Percentiles rank a stretch among this genome's conserved stretches.
phyloP scores from a whole-genome alignment of 805 yeast genomes.

The Middelhovenomyces tepae region DNA sequence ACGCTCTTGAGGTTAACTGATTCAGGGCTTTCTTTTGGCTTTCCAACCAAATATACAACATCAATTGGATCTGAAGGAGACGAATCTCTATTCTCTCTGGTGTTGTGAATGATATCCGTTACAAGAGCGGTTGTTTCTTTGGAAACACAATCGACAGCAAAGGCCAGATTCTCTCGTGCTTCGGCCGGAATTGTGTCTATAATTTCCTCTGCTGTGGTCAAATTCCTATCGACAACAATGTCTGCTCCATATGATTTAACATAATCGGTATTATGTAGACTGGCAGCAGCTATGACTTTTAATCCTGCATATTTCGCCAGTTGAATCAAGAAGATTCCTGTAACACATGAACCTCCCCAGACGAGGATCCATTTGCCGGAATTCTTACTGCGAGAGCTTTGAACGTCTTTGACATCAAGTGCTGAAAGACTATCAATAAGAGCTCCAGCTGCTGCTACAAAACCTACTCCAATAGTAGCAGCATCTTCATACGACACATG shows the following conservation, averaged over 20 bases:
- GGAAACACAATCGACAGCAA: constrained; percentile 9
- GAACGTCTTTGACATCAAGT: no score
- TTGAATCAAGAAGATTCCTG: constrained; percentile 7
- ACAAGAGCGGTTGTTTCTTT: constrained; percentile 4
- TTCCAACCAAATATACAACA: no score
- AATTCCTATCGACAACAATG: constrained; percentile 6
- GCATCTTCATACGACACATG: no score
- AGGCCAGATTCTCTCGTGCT: neutral
- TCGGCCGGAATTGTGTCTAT: constrained; percentile 4
- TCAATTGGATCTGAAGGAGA: no score
- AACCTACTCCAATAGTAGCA: no score
- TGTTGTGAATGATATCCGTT: constrained; percentile 3
- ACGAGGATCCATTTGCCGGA: constrained; percentile 5
- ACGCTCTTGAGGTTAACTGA: constrained; percentile 7
- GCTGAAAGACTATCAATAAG: no score
- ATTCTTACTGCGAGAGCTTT: no score
- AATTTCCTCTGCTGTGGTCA: constrained; percentile 6
- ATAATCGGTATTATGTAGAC: constrained; percentile 1
- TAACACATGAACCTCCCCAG: constrained; percentile 9
- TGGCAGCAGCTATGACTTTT: constrained; percentile 6
- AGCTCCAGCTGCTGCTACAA: no score
- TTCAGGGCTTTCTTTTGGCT: constrained; percentile 1
- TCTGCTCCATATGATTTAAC: constrained; percentile 8
- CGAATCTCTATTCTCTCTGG: no score
- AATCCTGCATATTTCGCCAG: constrained; percentile 5